Base-by-base conservation (phyloP, 768 basidiomycete genomes). In the Suillus subalutaceus region DNA sequence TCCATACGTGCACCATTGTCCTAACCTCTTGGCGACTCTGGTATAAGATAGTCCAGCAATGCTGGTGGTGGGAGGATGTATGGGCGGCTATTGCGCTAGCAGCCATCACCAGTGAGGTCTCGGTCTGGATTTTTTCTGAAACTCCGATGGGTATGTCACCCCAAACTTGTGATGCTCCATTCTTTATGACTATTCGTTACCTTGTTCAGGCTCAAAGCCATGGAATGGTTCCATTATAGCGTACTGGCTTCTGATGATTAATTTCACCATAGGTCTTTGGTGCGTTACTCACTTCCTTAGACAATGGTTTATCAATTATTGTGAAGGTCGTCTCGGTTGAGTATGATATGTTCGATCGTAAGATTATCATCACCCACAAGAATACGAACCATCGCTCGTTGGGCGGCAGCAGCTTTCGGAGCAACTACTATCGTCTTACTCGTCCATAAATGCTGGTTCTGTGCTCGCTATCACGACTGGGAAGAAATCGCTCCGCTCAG, bases 11-110 rank as follows among this genome's bases (percentile, higher is more conserved):
- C 7, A 43, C 64, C 12, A 32, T 67, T n/a, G 46, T 26, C n/a
- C 13, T 62, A 26, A 65, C 66, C 20, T 55, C 57, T 53, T 67
- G 57, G 38, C 44, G 66, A 55, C 46, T 67, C 30, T 65, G 66
- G 66, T 66, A 66, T 37, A 48, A 53, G 20, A 23, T 32, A 16
- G 20, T n/a, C 15, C 65, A 67, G 16, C 52, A 41, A 30, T 38
- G 64, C 15, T 65, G 41, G 35, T 67, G 66, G 66, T 67, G 58
- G 66, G 66, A 67, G n/a, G 64, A 67, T 41, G 16, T 59, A 18
- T 65, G 57, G 66, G 66, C 64, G n/a, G 48, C 52, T 10, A 20
- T 30, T 26, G 66, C 63, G 35, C 35, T 66, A n/a, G 57, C 30
- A 32, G 62, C 66, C 6, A 40, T 26, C 13, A 26, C 20, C 43